phyloP scores from a whole-genome alignment of 495 filamentous ascomycete species.

The Evansstolkia leycettana region DNA sequence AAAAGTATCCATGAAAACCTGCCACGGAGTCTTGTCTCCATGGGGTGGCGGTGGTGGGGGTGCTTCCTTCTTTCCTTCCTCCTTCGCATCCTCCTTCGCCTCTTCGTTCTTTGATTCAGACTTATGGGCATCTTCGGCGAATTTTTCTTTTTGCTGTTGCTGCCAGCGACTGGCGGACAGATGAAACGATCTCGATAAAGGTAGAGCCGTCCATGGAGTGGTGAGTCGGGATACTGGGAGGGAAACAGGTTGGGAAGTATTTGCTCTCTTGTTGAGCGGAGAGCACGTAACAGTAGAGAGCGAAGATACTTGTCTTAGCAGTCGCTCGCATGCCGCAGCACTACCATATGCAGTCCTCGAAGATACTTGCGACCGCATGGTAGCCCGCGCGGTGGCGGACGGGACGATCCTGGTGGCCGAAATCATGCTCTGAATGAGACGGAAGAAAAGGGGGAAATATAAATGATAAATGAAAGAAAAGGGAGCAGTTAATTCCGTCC shows the following conservation, averaged over 20 bases:
- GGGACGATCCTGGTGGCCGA: conserved; percentile 20
- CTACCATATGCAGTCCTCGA: conserved; percentile 33
- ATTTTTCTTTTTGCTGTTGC: conserved; percentile 25
- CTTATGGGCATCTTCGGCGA: conserved; percentile 35
- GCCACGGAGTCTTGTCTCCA: conserved; percentile 95
- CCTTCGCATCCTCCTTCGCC: conserved; percentile 24
- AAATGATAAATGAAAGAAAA: conserved; percentile 3
- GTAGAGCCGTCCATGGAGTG: conserved; percentile 27
- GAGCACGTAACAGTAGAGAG: conserved; percentile 17
- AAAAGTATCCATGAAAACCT: conserved; percentile 95
- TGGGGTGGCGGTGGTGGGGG: conserved; percentile 82
- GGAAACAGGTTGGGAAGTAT: conserved; percentile 9
- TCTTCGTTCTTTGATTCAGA: conserved; percentile 28
- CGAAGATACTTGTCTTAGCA: conserved; percentile 32
- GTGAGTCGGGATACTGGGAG: conserved; percentile 21
- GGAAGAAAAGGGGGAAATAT: not conserved
- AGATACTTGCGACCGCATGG: conserved; percentile 22
- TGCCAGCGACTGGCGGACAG: conserved; percentile 22
- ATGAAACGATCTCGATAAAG: conserved; percentile 32
- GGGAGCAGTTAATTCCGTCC: not conserved
- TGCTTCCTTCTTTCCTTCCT: conserved; percentile 58
- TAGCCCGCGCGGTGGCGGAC: conserved; percentile 29
- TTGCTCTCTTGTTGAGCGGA: conserved; percentile 4
- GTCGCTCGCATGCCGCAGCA: conserved; percentile 46
- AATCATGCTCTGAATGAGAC: conserved; percentile 26